Evolutionary conservation across 805 yeast genomes (phyloP).

Genomic region (Barnettozyma californica): DNA sequence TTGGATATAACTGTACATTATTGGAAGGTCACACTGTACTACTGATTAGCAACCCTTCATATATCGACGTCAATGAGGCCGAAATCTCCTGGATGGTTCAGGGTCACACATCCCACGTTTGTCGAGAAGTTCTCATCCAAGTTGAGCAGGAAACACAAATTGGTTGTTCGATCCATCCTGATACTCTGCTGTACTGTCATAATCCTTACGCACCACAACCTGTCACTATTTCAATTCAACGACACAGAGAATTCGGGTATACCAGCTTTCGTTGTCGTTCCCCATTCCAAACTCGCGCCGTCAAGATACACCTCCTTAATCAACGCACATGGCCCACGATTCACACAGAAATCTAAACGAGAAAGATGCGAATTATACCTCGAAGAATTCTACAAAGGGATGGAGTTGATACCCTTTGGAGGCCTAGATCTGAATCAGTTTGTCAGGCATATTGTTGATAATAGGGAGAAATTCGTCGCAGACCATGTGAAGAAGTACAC

Average conservation of each 20-base stretch:
- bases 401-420: background rate
- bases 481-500: background rate
- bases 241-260: background rate
- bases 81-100: background rate
- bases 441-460: background rate
- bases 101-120: background rate
- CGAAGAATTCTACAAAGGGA: background rate
- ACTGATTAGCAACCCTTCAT: too few relatives aligned
- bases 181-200: background rate
- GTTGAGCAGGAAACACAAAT: background rate
- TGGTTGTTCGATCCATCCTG: background rate
- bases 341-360: background rate
- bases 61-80: background rate
- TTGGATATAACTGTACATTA: background rate
- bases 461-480: background rate
- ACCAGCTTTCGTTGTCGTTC: background rate
- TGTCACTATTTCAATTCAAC: background rate
- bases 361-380: background rate
- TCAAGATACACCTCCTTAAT: background rate
- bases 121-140: background rate
- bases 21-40: background rate
- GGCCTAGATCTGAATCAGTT: background rate
- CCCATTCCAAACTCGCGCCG: background rate
- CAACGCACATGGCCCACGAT: background rate
- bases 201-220: background rate